Evolutionary conservation across 768 basidiomycete genomes (phyloP).

Genomic region (Polyporus arcularius): DNA sequence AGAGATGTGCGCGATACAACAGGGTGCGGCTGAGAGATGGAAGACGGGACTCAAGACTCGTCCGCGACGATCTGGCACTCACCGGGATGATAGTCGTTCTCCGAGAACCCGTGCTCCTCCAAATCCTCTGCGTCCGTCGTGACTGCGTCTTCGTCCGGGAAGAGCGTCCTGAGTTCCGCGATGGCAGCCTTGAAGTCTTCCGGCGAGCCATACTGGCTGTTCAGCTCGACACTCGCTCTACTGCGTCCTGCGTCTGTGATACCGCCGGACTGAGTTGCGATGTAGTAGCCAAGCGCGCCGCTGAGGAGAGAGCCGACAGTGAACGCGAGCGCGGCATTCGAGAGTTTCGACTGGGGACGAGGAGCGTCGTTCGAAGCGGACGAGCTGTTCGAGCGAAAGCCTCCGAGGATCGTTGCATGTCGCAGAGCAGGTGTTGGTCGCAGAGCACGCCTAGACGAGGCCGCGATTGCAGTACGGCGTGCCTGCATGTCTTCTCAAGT

Average conservation of each 20-base stretch:
- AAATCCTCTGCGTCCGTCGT: conserved; percentile 57
- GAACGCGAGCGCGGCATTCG: not conserved
- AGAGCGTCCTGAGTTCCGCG: conserved; percentile 44
- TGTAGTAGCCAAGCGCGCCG: conserved; percentile 13
- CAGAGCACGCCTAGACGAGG: not conserved
- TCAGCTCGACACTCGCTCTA: conserved; percentile 5
- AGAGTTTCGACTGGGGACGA: not conserved
- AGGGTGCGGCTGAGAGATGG: no score
- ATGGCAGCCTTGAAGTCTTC: conserved; percentile 57
- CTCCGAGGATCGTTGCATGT: not conserved
- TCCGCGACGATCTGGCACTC: conserved; percentile 10
- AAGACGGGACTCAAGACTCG: no score
- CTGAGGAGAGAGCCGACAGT: conserved; percentile 7
- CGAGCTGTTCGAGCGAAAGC: not conserved
- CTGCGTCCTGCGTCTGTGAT: not conserved
- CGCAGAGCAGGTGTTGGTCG: not conserved
- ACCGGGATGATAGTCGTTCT: conserved; percentile 55
- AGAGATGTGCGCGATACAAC: no score
- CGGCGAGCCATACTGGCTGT: conserved; percentile 47
- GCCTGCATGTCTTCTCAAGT: not conserved
- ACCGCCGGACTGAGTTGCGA: not conserved
- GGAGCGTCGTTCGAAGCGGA: not conserved
- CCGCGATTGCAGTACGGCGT: not conserved
- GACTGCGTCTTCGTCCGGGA: conserved; percentile 40
- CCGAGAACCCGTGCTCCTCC: conserved; percentile 54